Conservation (phyloP, 371 early-diverging fungal species). For the Syncephalastrum sp. region DNA sequence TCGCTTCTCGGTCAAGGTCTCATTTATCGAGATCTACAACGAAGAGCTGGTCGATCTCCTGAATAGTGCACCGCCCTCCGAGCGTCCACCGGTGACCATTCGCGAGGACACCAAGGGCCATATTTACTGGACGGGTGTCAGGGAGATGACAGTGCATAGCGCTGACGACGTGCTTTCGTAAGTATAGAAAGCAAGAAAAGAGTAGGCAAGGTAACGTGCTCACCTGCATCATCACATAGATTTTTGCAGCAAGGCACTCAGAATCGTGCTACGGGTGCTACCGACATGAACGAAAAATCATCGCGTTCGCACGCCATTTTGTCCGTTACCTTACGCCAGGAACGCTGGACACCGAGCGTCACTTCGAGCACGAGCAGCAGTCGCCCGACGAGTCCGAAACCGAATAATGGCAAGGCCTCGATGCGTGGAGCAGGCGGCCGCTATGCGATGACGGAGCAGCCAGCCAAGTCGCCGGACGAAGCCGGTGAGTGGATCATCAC, state of each 20-base stretch:
- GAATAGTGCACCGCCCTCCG: constrained; percentile 46
- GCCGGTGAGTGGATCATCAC: constrained; percentile 59
- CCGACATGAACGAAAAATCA: constrained; percentile 96
- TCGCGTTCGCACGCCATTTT: constrained; percentile 98
- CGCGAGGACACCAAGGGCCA: constrained; percentile 93
- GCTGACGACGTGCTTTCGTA: constrained; percentile 79
- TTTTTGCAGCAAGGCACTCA: constrained; percentile 66
- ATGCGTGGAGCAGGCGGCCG: background rate
- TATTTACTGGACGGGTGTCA: constrained; percentile 87
- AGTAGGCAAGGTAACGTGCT: no score
- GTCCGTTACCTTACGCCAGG: constrained; percentile 78
- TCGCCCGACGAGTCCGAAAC: constrained; percentile 25
- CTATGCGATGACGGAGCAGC: background rate
- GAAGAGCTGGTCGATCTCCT: constrained; percentile 93
- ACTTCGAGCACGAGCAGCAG: constrained; percentile 11
- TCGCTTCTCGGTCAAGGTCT: constrained; percentile 53
- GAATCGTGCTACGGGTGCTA: constrained; percentile 92
- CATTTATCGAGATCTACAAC: constrained; percentile 97
- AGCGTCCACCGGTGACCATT: constrained; percentile 73
- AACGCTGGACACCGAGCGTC: constrained; percentile 39
- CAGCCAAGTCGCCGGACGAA: constrained; percentile 12
- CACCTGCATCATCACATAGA: no score
- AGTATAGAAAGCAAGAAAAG: constrained; percentile 2
- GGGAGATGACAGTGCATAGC: constrained; percentile 72
- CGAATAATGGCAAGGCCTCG: constrained; percentile 1